Base-by-base conservation (phyloP, 352 stramenopile genomes). In the Hyaloperonospora arabidopsidis region DNA sequence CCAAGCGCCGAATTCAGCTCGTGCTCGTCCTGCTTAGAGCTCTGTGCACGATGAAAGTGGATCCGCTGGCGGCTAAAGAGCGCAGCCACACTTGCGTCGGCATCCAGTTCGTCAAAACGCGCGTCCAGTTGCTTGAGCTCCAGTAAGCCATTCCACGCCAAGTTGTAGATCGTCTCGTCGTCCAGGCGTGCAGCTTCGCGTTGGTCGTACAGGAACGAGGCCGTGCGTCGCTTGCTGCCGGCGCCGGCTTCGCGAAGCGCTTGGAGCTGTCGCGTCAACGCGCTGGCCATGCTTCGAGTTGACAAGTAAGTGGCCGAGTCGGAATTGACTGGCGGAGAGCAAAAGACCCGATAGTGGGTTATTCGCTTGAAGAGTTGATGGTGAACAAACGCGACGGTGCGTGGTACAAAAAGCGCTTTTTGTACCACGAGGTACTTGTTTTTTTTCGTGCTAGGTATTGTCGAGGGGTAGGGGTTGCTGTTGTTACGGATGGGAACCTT, bases 161-260 rank as follows among this genome's bases (percentile, higher is more conserved):
- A 65, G 61, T 94, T 90, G 65, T 87, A 94, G 8, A 91, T 63
- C 8, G 78, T 92, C 65, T 91, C 81, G 49, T 89, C 68, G 67
- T 94, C 84, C 53, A 94, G 67, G 39, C 79, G 76, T 56, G 82
- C 76, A 7, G 84, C 84, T 41, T 91, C 84, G 45, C 80, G 81
- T 53, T 81, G 54, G 57, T 94, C 84, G 52, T 94, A 90, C 28
- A 94, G 70, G 65, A 94, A 94, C 44, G 84, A 83, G 63, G 80
- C 76, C 50, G 81, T 84, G 57, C 84, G 85, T 61, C 77, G 76
- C 63, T 92, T 88, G 68, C 75, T 88, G 57, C 84, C 78, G 48
- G 72, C 80, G 60, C 82, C 84, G 43, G 63, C 67, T 57, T 90
- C 78, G 47, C 84, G 79, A 36, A 94, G 80, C 65, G 76, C 64